Evolutionary conservation across 495 filamentous ascomycete species (phyloP).

Genomic region (Penicillium canariense): DNA sequence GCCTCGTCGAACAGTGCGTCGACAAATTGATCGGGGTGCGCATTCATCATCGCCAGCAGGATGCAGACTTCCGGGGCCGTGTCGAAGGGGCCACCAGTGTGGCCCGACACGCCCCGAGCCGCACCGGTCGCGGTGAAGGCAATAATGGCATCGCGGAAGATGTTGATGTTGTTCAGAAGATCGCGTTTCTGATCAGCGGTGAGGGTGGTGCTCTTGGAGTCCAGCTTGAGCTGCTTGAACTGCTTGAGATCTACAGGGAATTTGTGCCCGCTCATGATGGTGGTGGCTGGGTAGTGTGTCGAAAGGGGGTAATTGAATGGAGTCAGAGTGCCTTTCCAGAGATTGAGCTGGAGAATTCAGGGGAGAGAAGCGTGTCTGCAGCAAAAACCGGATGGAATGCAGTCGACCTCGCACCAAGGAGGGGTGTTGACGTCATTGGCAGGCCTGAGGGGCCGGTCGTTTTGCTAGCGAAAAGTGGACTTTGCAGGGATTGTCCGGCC

Average conservation of each 20-base stretch:
- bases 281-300: background rate
- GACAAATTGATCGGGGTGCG: constrained; percentile 28
- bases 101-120: constrained; percentile 37
- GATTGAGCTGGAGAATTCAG: background rate
- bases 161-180: constrained; percentile 37
- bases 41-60: constrained; percentile 37
- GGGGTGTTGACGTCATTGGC: constrained; percentile 5
- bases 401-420: background rate
- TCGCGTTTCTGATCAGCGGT: constrained; percentile 34
- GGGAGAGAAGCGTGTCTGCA: background rate
- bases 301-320: background rate
- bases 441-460: background rate
- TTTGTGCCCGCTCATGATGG: constrained; percentile 15
- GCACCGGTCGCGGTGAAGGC: constrained; percentile 41
- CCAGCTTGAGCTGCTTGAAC: constrained; percentile 40
- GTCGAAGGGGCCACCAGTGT: constrained; percentile 44
- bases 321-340: background rate
- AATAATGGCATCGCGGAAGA: constrained; percentile 41
- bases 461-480: too few species aligned
- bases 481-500: too few species aligned
- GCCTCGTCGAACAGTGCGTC: constrained; percentile 41
- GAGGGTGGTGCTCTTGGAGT: constrained; percentile 31
- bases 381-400: background rate
- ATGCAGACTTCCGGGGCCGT: constrained; percentile 43
- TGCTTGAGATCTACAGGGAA: constrained; percentile 40